Evolutionary conservation across 2,329 filamentous ascomycete species (phyloP), one percentile per base, ranked within the genome.

Genomic region (Colletotrichum shisoi): DNA sequence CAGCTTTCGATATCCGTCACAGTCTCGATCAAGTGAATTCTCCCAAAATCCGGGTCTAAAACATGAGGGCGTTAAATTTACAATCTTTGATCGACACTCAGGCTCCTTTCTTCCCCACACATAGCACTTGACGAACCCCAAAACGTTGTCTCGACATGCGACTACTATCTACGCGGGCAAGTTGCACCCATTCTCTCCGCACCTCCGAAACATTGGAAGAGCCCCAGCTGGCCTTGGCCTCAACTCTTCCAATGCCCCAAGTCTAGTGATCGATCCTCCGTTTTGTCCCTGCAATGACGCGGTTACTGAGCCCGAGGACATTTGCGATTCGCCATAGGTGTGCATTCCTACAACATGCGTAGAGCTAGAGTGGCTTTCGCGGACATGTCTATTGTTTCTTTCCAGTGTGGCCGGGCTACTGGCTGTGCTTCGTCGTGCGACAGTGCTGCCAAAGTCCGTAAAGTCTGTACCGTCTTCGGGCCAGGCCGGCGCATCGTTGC

Each of bases 11-110:
- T 45, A 34, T 56, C 17, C 51, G 39, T 49, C 11, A 9, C 56
- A 31, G 37, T 60, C 27, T 51, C 27, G 19, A 59, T 60, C 40
- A 46, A 46, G 37, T 56, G 44, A 39, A 37, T 64, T 59, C 37
- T 54, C 48, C 37, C 42, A 42, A 54, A 21, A 37, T 11, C 53
- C 44, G 8, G 27, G 27, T 37, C 51, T n/a, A 21, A 21, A 1
- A 40, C 24, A 46, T 24, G n/a, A 19, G 19, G 39, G 45, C 19
- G 19, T 17, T 17, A 53, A 21, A 9, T 19, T 15, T 15, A n/a
- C 21, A 59, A 31, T 15, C 15, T n/a, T 12, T 48, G 34, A 48
- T 40, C 9, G n/a, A 24, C 19, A 54, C 9, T 34, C 13, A 8
- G 24, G 11, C 3, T 13, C 9, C 13, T 46, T 24, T 34, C 7